Evolutionary conservation across 768 basidiomycete genomes (phyloP).

Genomic region (Lyophyllum decastes): DNA sequence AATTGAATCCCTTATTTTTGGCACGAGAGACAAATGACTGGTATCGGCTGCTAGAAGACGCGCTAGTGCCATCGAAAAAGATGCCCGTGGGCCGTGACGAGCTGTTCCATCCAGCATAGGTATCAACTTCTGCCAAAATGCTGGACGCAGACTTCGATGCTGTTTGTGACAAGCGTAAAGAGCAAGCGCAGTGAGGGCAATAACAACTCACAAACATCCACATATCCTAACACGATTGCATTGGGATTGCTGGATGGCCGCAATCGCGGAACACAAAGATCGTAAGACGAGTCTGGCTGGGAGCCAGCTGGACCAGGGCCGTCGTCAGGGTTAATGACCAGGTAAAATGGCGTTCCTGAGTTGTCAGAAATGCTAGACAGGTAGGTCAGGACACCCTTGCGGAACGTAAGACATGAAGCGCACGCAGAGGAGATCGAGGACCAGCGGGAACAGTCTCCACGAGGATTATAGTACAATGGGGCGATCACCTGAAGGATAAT

Average conservation of each 20-base stretch:
- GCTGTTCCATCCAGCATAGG: conserved; percentile 11
- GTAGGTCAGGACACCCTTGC: neutral
- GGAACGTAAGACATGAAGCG: neutral
- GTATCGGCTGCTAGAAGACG: neutral
- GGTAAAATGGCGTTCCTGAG: conserved; percentile 6
- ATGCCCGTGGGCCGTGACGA: conserved; percentile 10
- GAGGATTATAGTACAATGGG: neutral
- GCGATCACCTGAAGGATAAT: neutral
- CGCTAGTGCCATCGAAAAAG: conserved; percentile 1
- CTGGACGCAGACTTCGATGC: neutral
- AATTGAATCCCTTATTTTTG: conserved; percentile 7
- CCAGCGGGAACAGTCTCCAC: neutral
- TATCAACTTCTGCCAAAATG: conserved; percentile 4
- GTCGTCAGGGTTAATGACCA: conserved; percentile 6
- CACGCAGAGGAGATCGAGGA: neutral
- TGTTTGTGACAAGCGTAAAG: neutral
- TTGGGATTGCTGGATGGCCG: conserved; percentile 12
- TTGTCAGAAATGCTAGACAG: conserved; percentile 1
- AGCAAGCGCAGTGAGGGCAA: neutral
- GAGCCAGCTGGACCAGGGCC: conserved; percentile 8
- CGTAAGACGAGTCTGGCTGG: conserved; percentile 6
- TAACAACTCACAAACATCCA: neutral
- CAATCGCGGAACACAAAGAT: conserved; percentile 7
- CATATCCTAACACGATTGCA: conserved; percentile 6
- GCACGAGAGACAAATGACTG: conserved; percentile 3